Conservation (phyloP, 78 protist species). For the Speleostelium caveatum region DNA sequence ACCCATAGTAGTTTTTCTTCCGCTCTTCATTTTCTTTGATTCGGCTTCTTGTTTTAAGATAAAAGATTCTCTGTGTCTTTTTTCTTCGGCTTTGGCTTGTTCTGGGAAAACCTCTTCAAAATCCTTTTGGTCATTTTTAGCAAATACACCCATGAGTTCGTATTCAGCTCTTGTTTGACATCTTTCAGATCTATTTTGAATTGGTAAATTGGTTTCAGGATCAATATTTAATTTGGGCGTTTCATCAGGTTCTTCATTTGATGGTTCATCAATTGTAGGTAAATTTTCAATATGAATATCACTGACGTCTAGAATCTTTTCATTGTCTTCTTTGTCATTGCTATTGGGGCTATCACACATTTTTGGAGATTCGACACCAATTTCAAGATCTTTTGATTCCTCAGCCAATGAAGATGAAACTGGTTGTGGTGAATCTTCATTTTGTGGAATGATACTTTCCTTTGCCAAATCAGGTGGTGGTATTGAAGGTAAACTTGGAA, state of each 20-base stretch:
- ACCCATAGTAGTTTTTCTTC: not conserved
- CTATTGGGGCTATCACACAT: not conserved
- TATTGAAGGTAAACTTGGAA: slow-evolving; percentile 11
- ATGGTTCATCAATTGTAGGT: not conserved
- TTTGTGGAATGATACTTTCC: slow-evolving; percentile 4
- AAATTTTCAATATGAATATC: not conserved
- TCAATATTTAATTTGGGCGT: not conserved
- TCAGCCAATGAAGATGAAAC: not conserved
- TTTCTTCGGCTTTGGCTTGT: not conserved
- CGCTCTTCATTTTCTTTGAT: too few relatives aligned
- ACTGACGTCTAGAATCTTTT: not conserved
- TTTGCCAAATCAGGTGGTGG: not conserved
- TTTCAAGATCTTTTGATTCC: not conserved
- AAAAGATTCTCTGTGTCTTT: too few relatives aligned
- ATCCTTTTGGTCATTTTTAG: not conserved
- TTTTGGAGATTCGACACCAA: not conserved
- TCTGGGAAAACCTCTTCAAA: not conserved
- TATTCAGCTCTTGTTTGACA: slow-evolving; percentile 31
- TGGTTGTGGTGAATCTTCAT: slow-evolving; percentile 42
- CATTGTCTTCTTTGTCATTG: not conserved
- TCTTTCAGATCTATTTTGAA: slow-evolving; percentile 39
- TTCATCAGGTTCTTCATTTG: not conserved
- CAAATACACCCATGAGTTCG: slow-evolving; percentile 3
- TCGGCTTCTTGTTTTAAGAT: too few relatives aligned
- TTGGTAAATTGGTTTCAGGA: too few relatives aligned